Evolutionary conservation across 2,329 filamentous ascomycete species (phyloP).

Genomic region (Pseudocercospora macadamiae): DNA sequence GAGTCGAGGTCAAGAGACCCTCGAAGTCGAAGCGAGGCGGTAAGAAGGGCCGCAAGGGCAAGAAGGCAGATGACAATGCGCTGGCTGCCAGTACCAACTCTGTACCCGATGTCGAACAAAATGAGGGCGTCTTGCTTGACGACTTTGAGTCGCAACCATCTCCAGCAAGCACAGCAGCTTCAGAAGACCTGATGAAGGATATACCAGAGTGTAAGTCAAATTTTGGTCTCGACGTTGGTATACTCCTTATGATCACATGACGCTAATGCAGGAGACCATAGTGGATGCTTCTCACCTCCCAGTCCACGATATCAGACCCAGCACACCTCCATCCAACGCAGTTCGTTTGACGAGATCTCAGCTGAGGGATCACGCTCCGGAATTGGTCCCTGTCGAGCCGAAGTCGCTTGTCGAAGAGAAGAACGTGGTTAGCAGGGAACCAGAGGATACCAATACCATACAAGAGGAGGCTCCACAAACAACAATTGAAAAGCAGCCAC

Average conservation of each 20-base stretch:
- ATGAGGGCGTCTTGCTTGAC: constrained; percentile 22
- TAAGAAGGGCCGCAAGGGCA: constrained; percentile 37
- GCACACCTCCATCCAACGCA: constrained; percentile 22
- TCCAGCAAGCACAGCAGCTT: constrained; percentile 24
- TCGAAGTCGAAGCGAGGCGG: constrained; percentile 38
- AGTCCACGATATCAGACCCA: constrained; percentile 24
- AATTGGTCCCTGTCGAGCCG: constrained; percentile 1
- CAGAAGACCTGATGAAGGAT: constrained; percentile 25
- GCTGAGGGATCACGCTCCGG: constrained; percentile 6
- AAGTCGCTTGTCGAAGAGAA: neutral
- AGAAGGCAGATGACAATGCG: constrained; percentile 24
- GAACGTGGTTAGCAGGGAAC: neutral
- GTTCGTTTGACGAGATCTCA: constrained; percentile 17
- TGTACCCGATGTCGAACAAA: constrained; percentile 4
- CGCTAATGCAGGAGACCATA: constrained; percentile 31
- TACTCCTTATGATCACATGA: constrained; percentile 25
- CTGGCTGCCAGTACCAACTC: constrained; percentile 17
- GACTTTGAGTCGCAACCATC: constrained; percentile 24
- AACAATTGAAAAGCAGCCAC: neutral
- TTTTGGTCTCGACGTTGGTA: constrained; percentile 4
- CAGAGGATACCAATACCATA: neutral
- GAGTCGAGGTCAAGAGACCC: constrained; percentile 32
- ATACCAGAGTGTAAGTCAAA: constrained; percentile 21
- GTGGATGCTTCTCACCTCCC: constrained; percentile 28
- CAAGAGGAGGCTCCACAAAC: neutral